Conservation (phyloP, 345 rosid species). For the Aquilaria malaccensis region DNA sequence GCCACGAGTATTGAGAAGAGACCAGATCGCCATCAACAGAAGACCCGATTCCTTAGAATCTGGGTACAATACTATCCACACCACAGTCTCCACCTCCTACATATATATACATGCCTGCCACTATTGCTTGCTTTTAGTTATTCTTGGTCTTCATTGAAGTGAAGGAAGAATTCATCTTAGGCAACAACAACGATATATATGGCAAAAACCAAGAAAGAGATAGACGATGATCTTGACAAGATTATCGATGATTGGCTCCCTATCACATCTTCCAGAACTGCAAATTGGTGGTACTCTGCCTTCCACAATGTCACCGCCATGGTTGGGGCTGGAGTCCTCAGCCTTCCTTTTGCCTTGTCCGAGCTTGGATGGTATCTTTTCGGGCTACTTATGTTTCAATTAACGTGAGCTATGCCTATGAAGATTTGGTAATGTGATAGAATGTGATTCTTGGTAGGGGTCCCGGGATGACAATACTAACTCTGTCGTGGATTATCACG, state of each 20-base stretch:
- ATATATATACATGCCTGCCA: too few species aligned
- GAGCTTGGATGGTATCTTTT: constrained; percentile 61
- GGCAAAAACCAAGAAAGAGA: neutral
- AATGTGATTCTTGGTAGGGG: constrained; percentile 38
- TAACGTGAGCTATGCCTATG: neutral
- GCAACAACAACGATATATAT: neutral
- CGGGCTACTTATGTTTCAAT: too few species aligned
- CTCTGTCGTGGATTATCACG: constrained; percentile 65
- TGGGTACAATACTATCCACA: too few species aligned
- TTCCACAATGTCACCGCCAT: constrained; percentile 93
- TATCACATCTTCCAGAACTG: constrained; percentile 53
- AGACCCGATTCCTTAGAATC: too few species aligned
- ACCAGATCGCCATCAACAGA: too few species aligned
- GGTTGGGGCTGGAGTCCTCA: constrained; percentile 89
- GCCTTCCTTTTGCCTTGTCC: constrained; percentile 84
- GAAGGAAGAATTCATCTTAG: neutral
- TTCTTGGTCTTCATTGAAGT: neutral
- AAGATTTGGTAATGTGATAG: neutral
- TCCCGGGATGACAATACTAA: constrained; percentile 46
- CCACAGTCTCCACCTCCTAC: too few species aligned
- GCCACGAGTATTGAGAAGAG: too few species aligned
- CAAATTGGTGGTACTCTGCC: constrained; percentile 90
- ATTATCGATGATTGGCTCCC: constrained; percentile 69
- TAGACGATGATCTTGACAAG: constrained; percentile 19
- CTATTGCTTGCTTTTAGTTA: too few species aligned